Base-by-base conservation (phyloP, 2,329 filamentous ascomycete species). In the Xylaria sp. region DNA sequence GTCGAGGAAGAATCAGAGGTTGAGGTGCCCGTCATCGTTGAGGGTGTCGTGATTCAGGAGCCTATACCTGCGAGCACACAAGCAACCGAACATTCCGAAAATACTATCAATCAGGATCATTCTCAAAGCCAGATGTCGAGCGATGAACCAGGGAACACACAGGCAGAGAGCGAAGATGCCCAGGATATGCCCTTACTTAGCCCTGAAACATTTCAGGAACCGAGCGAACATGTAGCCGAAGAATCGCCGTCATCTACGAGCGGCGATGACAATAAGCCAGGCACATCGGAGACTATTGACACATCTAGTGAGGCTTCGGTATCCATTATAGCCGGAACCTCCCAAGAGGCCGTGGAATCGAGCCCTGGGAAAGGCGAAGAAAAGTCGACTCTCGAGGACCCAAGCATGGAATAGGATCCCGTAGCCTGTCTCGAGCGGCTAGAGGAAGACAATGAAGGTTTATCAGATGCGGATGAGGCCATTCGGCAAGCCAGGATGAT, bases 1-100 rank as follows among this genome's bases (percentile, higher is more conserved):
- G 86, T 89, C 30, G 91, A 93, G 32, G 80, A 83, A 55, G 82
- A 82, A 57, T 74, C 79, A 54, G 82, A 79, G 56, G 70, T 77
- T 9, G 78, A 78, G 56, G 77, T 79, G 3, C 76, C 77, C 7
- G 80, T 83, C n/a, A 81, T 82, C 61, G 81, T 83, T 6, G 81
- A 82, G 65, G 77, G 80, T 39, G 75, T 75, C 17, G 66, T 78
- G 42, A 73, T 79, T n/a, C 72, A 75, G 21, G 75, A 77, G 19
- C 58, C 75, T 21, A 67, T 65, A 21, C 48, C 61, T 51, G 32
- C 55, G 2, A 71, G 76, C 24, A 67, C 71, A 45, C 55, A 69
- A 39, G 65, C 48, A 11, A 7, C 47, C 7, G 63, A 76, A 27
- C 32, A 71, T 9, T 54, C 69, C 1, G 69, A 71, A 56, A 65